phyloP scores from a whole-genome alignment of 768 basidiomycete genomes.

The Hebeloma cylindrosporum region DNA sequence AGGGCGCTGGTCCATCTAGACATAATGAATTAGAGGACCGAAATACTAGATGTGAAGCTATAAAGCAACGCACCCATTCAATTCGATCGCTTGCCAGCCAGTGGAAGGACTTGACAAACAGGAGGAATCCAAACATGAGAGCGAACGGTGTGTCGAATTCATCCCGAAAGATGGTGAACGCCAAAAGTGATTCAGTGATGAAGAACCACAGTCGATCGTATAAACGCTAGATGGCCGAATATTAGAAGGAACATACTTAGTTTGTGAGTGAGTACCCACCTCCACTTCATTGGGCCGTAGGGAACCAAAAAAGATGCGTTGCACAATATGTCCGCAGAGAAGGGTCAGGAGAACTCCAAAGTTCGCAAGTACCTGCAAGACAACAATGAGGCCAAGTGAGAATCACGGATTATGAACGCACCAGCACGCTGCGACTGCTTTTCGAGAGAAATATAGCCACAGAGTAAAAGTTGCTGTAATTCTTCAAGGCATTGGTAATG shows the following conservation, averaged over 20 bases:
- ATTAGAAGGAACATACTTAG: constrained; percentile 3
- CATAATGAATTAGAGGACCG: constrained; percentile 8
- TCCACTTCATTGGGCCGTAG: constrained; percentile 89
- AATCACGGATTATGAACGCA: constrained; percentile 34
- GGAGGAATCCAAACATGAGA: constrained; percentile 90
- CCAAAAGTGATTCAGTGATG: constrained; percentile 92
- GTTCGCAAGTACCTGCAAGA: constrained; percentile 80
- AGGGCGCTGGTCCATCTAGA: constrained; percentile 94
- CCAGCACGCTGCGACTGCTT: constrained; percentile 91
- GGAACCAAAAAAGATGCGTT: constrained; percentile 88
- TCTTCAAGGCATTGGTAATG: constrained; percentile 76
- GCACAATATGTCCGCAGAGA: constrained; percentile 72
- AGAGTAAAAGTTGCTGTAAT: constrained; percentile 90
- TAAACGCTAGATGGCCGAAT: constrained; percentile 60
- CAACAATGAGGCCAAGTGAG: constrained; percentile 6
- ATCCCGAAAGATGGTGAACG: constrained; percentile 96
- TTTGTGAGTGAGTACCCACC: constrained; percentile 41
- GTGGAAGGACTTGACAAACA: constrained; percentile 97
- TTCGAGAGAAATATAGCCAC: constrained; percentile 90
- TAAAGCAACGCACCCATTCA: constrained; percentile 72
- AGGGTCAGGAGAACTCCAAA: constrained; percentile 81
- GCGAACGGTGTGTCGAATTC: constrained; percentile 93
- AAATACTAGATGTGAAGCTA: background rate
- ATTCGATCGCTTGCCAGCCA: constrained; percentile 96
- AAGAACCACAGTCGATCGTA: constrained; percentile 98